Conservation (phyloP, 2,329 filamentous ascomycete species). For the Endoconidiophora laricicola region DNA sequence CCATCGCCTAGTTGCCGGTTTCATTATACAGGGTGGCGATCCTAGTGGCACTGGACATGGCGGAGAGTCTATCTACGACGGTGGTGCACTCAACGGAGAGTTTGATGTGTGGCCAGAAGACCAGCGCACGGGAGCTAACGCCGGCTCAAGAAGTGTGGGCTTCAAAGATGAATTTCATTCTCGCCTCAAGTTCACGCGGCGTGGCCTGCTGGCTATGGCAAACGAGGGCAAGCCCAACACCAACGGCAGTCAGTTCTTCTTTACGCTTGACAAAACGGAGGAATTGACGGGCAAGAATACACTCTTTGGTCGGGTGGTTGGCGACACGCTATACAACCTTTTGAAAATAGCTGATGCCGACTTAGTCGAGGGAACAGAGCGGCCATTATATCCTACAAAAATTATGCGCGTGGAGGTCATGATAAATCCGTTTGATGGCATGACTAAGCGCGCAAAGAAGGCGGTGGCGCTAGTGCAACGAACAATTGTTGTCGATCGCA, state of each 20-base stretch:
- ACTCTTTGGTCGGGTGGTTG: slow-evolving; percentile 78
- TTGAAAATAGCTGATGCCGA: slow-evolving; percentile 86
- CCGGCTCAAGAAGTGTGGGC: slow-evolving; percentile 39
- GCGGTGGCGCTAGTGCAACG: slow-evolving; percentile 24
- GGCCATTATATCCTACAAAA: slow-evolving; percentile 72
- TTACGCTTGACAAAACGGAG: slow-evolving; percentile 70
- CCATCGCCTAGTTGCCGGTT: slow-evolving; percentile 79
- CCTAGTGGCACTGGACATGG: slow-evolving; percentile 85
- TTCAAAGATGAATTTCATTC: slow-evolving; percentile 82
- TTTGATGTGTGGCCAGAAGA: slow-evolving; percentile 59
- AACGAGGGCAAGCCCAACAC: slow-evolving; percentile 63
- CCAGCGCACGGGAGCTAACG: slow-evolving; percentile 43
- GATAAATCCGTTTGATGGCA: slow-evolving; percentile 68
- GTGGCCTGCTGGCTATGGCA: slow-evolving; percentile 89
- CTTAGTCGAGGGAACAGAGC: slow-evolving; percentile 58
- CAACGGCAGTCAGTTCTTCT: slow-evolving; percentile 95
- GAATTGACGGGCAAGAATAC: slow-evolving; percentile 86
- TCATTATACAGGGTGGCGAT: slow-evolving; percentile 89
- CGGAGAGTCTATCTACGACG: slow-evolving; percentile 82
- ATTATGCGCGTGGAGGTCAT: slow-evolving; percentile 59
- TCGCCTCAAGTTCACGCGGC: slow-evolving; percentile 77
- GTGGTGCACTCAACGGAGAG: slow-evolving; percentile 56
- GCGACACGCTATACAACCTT: slow-evolving; percentile 91
- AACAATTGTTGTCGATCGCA: slow-evolving; percentile 30
- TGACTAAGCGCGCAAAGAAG: slow-evolving; percentile 46